Evolutionary conservation across 768 basidiomycete genomes (phyloP).

Genomic region (Paxillus rubicundulus): DNA sequence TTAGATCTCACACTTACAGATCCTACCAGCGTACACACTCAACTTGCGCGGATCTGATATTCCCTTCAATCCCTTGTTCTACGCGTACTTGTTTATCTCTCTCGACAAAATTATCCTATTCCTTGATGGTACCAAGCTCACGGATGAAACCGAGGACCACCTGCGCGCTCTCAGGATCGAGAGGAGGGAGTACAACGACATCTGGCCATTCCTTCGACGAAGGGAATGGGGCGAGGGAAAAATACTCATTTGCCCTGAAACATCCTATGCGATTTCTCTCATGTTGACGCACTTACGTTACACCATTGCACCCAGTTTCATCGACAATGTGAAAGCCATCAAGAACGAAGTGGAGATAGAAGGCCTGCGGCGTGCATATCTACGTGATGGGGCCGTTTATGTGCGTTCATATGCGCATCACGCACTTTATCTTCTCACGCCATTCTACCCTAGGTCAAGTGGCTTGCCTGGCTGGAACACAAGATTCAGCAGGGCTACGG

Average conservation of each 20-base stretch:
- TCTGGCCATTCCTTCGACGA: constrained; percentile 75
- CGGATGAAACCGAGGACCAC: constrained; percentile 55
- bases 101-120: constrained; percentile 66
- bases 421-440: constrained; percentile 10
- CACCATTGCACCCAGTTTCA: constrained; percentile 64
- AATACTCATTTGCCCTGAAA: constrained; percentile 69
- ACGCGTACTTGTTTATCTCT: constrained; percentile 78
- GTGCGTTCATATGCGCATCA: constrained; percentile 42
- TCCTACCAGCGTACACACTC: constrained; percentile 67
- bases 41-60: constrained; percentile 91
- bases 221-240: constrained; percentile 81
- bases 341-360: constrained; percentile 88
- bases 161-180: constrained; percentile 56
- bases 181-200: constrained; percentile 65
- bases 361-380: constrained; percentile 79
- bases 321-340: constrained; percentile 78
- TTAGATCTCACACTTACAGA: constrained; percentile 3
- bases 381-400: constrained; percentile 86
- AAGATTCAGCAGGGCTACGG: constrained; percentile 74
- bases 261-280: constrained; percentile 79
- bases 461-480: constrained; percentile 89
- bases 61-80: constrained; percentile 90
- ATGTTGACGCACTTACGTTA: constrained; percentile 84
- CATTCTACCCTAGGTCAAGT: constrained; percentile 49
- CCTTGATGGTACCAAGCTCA: constrained; percentile 66